These are phyloP conservation scores for Boletus insuetus DNA, from an alignment of 768 basidiomycete genomes.

Conservation along the genomic window DNA sequence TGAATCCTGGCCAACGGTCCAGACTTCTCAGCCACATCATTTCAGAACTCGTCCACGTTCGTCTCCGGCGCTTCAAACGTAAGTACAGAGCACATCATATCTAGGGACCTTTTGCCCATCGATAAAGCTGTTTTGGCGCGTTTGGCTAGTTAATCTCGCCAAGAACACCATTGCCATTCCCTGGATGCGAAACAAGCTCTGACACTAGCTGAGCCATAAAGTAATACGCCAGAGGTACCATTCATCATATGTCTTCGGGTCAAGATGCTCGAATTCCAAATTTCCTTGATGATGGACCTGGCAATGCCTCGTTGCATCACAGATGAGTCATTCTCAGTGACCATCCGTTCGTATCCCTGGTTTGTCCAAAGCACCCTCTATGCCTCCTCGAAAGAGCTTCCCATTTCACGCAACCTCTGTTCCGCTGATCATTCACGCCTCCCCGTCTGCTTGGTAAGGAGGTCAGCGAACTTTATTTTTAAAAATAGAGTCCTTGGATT, in stretches of 20 bases:
- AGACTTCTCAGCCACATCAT: slow-evolving; percentile 7
- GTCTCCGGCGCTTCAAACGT: slow-evolving; percentile 8
- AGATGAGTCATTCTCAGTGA: background rate
- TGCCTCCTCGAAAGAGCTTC: background rate
- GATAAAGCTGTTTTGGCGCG: slow-evolving; percentile 12
- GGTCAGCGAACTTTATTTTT: background rate
- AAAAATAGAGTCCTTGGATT: slow-evolving; percentile 9
- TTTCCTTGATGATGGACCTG: background rate
- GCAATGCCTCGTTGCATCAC: slow-evolving; percentile 19
- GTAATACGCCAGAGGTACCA: slow-evolving; percentile 7
- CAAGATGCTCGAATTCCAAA: background rate
- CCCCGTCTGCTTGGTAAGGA: background rate
- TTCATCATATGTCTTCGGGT: background rate
- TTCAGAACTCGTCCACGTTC: slow-evolving; percentile 1
- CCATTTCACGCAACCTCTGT: background rate
- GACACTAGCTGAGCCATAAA: background rate
- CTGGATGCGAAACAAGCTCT: background rate
- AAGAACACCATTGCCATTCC: background rate
- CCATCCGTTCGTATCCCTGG: background rate
- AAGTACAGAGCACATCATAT: background rate
- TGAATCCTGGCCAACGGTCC: slow-evolving; percentile 9
- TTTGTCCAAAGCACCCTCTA: background rate
- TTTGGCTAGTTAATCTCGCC: slow-evolving; percentile 7
- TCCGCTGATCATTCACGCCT: slow-evolving; percentile 15
- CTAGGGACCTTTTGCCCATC: slow-evolving; percentile 13